phyloP scores from a whole-genome alignment of 2,329 filamentous ascomycete species.

The Pseudocercospora musae region DNA sequence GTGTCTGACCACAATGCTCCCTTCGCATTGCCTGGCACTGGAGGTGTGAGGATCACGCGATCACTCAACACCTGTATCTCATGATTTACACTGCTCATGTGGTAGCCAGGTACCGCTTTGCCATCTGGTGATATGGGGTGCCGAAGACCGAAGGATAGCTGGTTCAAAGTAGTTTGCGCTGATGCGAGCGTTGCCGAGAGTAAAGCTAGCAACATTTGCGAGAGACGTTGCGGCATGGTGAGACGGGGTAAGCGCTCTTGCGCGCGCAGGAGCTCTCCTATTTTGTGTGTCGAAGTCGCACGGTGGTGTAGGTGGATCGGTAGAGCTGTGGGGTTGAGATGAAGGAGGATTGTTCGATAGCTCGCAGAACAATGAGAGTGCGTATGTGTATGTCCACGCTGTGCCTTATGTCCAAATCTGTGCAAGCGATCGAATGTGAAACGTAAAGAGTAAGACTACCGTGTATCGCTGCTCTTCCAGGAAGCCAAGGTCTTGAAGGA shows the following conservation, averaged over 20 bases:
- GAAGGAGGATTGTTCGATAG: background rate
- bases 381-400: background rate
- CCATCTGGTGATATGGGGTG: slow-evolving; percentile 64
- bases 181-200: slow-evolving; percentile 27
- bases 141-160: slow-evolving; percentile 70
- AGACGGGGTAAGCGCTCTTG: background rate
- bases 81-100: slow-evolving; percentile 53
- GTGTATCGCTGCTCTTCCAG: slow-evolving; percentile 15
- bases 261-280: background rate
- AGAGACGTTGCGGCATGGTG: slow-evolving; percentile 1
- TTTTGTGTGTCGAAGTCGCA: background rate
- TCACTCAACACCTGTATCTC: slow-evolving; percentile 70
- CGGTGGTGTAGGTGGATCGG: background rate
- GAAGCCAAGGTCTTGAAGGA: slow-evolving; percentile 22
- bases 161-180: slow-evolving; percentile 30
- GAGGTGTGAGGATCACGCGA: slow-evolving; percentile 86
- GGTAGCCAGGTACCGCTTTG: slow-evolving; percentile 55
- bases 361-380: background rate
- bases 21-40: slow-evolving; percentile 78
- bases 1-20: slow-evolving; percentile 77
- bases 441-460: slow-evolving; percentile 3
- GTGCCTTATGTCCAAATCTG: slow-evolving; percentile 1
- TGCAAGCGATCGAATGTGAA: background rate
- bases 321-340: background rate
- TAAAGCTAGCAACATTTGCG: slow-evolving; percentile 14